Evolutionary conservation across 257 asterid genomes (phyloP), one percentile per base, ranked within the genome.

Genomic region (Nicotiana sylvestris): DNA sequence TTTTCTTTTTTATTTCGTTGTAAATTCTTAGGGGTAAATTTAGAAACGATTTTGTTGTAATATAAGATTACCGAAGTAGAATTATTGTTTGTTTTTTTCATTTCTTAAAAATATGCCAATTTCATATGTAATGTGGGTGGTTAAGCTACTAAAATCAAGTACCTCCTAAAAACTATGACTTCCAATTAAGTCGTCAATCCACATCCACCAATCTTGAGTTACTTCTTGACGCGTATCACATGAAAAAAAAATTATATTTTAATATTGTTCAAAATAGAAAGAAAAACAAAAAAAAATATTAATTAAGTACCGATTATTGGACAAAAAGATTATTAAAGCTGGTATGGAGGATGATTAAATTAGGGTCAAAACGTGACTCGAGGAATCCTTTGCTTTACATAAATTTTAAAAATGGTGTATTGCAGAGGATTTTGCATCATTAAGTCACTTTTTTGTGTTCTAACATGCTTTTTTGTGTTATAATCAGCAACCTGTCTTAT

Each of bases 351-450:
- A 82, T 68, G 43, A 84, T 68, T 66, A 80, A 66, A 84, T 62
- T 76, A 58, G 43, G 58, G 4, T 57, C 12, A 78, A 88, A 89
- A 85, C 84, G 82, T 86, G 91, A 86, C 86, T 86, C 39, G 90
- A 81, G 92, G 88, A 91, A 91, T 89, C 89, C 85, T 86, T 81
- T 6, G 69, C 83, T 77, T 90, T 80, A 86, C 81, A 83, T 82
- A 81, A 18, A 72, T 21, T 29, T 29, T 1, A 29, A 29, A 88
- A 72, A 82, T 79, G 81, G 65, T 80, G 81, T 88, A 88, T 85
- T 43, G 49, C 10, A 43, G 2, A 43, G 2, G 9, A 43, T 43
- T 43, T 6, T 7, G 8, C 3, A 43, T 1, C 9, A 7, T 8
- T 43, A 43, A 6, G 0, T 43, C 3, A 43, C 3, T 43, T 43